phyloP scores from a whole-genome alignment of 257 asterid genomes.

The Nicotiana tomentosiformis region DNA sequence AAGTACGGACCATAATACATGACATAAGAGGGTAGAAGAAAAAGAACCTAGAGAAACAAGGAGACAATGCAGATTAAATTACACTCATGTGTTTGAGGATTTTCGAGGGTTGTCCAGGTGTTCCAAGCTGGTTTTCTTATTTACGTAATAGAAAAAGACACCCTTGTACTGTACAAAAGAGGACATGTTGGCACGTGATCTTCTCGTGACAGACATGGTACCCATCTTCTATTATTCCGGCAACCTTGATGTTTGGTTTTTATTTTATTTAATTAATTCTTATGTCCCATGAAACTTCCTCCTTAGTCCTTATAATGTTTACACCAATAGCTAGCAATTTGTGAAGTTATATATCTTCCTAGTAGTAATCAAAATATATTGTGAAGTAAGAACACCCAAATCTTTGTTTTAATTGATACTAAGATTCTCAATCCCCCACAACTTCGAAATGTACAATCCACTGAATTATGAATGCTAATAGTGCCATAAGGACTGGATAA shows the following conservation, averaged over 20 bases:
- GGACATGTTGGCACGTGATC: conserved; percentile 12
- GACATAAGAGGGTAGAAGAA: neutral
- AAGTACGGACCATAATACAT: neutral
- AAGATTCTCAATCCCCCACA: neutral
- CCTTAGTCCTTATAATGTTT: neutral
- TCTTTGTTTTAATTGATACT: conserved; percentile 6
- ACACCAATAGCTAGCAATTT: neutral
- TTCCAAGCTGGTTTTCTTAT: neutral
- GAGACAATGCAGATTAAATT: conserved; percentile 5
- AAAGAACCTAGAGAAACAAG: conserved; percentile 1
- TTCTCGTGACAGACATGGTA: conserved; percentile 8
- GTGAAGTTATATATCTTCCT: neutral
- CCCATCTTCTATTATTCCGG: conserved; percentile 10
- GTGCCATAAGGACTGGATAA: neutral
- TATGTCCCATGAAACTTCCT: conserved; percentile 8
- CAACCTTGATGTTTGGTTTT: neutral
- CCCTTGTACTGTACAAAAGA: neutral
- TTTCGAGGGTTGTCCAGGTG: neutral
- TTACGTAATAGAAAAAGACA: neutral
- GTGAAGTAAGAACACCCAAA: neutral
- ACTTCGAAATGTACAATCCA: conserved; percentile 8
- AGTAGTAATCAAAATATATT: conserved; percentile 6
- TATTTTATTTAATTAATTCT: neutral
- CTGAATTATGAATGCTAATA: neutral
- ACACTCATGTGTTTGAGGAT: neutral